phyloP scores from a whole-genome alignment of 2,329 filamentous ascomycete species.

The Penicillium polonicum region DNA sequence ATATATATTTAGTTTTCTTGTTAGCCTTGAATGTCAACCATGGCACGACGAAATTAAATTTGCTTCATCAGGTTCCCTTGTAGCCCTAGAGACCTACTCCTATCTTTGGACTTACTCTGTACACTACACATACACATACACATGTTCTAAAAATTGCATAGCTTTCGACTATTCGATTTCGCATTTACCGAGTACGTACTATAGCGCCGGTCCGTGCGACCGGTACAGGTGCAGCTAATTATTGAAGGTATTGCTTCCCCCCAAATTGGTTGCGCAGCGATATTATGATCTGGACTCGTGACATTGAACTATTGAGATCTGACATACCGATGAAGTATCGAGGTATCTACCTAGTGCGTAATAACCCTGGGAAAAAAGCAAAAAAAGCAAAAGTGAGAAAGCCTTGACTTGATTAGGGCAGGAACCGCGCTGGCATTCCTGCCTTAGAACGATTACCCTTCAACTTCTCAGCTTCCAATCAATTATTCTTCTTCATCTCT shows the following conservation, averaged over 20 bases:
- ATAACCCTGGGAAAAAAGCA: not conserved
- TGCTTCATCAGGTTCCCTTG: not conserved
- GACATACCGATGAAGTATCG: not conserved
- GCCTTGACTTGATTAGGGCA: not conserved
- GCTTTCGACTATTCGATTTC: not conserved
- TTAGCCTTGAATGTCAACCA: slow-evolving; percentile 13
- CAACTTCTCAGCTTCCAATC: not conserved
- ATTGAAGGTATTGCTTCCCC: slow-evolving; percentile 2
- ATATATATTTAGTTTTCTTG: not conserved
- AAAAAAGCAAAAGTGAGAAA: not conserved
- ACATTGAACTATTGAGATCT: not conserved
- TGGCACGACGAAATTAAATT: slow-evolving; percentile 9
- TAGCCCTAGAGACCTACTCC: not conserved
- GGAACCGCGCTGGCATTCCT: not conserved
- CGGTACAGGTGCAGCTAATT: not conserved
- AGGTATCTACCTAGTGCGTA: not conserved
- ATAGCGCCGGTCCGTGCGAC: not conserved
- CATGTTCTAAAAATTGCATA: not conserved
- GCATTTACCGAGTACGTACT: not conserved
- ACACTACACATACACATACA: not conserved
- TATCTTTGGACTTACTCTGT: not conserved
- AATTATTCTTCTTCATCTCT: not conserved
- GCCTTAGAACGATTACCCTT: not conserved
- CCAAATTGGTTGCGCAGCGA: not conserved
- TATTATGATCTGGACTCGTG: not conserved